Evolutionary conservation across 306 rosid genomes (phyloP).

Genomic region (Vigna radiata): DNA sequence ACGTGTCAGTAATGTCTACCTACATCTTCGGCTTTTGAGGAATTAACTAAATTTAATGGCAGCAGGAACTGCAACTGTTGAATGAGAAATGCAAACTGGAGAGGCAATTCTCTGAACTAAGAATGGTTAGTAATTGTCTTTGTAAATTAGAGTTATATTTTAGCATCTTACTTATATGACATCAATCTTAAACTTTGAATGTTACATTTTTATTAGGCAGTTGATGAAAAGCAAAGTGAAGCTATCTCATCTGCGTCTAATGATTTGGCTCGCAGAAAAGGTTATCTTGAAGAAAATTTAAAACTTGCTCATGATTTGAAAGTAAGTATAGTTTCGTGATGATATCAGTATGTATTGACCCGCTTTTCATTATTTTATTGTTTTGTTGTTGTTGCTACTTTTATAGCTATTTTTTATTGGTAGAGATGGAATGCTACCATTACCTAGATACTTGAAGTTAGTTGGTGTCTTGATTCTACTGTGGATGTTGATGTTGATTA

Average conservation of each 20-base stretch:
- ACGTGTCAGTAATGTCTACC: slow-evolving; percentile 26
- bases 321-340: slow-evolving; percentile 53
- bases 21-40: slow-evolving; percentile 30
- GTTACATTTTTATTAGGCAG: slow-evolving; percentile 57
- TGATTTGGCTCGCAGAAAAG: slow-evolving; percentile 84
- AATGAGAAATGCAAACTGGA: slow-evolving; percentile 89
- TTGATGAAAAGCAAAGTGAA: slow-evolving; percentile 93
- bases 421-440: slow-evolving; percentile 8
- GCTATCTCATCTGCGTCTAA: slow-evolving; percentile 73
- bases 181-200: slow-evolving; percentile 32
- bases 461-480: not conserved
- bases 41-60: slow-evolving; percentile 44
- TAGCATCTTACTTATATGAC: slow-evolving; percentile 22
- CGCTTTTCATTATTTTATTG: slow-evolving; percentile 13
- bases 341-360: slow-evolving; percentile 27
- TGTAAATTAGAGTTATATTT: slow-evolving; percentile 34
- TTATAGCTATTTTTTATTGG: not conserved
- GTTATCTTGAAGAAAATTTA: slow-evolving; percentile 85
- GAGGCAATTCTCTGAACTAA: slow-evolving; percentile 83
- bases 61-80: slow-evolving; percentile 77
- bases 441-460: slow-evolving; percentile 6
- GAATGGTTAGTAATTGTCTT: slow-evolving; percentile 73
- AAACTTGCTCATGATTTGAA: slow-evolving; percentile 84
- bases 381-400: slow-evolving; percentile 32
- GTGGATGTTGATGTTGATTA: slow-evolving; percentile 3